Evolutionary conservation across 805 yeast species (phyloP).

Genomic region (Sugiyamaella floridensis): DNA sequence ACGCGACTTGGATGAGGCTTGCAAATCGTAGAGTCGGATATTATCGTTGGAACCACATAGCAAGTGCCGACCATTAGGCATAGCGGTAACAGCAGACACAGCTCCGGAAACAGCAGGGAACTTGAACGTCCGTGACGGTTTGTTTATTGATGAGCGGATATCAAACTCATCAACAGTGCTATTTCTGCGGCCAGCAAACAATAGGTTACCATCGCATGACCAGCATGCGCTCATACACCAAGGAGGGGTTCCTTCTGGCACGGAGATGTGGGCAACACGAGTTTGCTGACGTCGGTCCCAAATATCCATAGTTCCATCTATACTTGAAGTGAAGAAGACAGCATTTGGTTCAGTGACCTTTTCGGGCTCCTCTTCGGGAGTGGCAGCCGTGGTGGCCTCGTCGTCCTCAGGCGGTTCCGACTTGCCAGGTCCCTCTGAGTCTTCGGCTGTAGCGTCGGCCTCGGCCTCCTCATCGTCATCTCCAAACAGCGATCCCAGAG

Average conservation of each 20-base stretch:
- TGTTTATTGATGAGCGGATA: constrained; percentile 31
- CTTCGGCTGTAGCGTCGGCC: neutral
- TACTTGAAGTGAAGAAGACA: constrained; percentile 69
- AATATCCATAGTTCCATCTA: constrained; percentile 72
- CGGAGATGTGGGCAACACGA: constrained; percentile 41
- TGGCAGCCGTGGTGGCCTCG: neutral
- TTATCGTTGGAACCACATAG: constrained; percentile 89
- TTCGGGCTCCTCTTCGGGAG: constrained; percentile 2
- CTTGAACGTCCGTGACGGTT: constrained; percentile 51
- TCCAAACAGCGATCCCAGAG: constrained; percentile 54
- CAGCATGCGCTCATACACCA: constrained; percentile 86
- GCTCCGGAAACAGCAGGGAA: constrained; percentile 90
- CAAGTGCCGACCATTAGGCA: constrained; percentile 75
- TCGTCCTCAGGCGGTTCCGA: neutral
- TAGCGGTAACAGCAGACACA: constrained; percentile 67
- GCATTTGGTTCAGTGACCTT: constrained; percentile 9
- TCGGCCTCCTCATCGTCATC: constrained; percentile 41
- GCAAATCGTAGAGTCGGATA: constrained; percentile 74
- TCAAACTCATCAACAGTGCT: constrained; percentile 62
- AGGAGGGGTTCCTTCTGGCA: constrained; percentile 71
- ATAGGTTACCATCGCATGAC: constrained; percentile 73
- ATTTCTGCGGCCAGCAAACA: constrained; percentile 85
- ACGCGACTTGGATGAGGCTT: constrained; percentile 30
- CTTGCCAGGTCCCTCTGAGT: constrained; percentile 1
- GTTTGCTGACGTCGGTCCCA: constrained; percentile 67